Base-by-base conservation (phyloP, 2,329 filamentous ascomycete genomes). In the Talaromyces atroroseus region DNA sequence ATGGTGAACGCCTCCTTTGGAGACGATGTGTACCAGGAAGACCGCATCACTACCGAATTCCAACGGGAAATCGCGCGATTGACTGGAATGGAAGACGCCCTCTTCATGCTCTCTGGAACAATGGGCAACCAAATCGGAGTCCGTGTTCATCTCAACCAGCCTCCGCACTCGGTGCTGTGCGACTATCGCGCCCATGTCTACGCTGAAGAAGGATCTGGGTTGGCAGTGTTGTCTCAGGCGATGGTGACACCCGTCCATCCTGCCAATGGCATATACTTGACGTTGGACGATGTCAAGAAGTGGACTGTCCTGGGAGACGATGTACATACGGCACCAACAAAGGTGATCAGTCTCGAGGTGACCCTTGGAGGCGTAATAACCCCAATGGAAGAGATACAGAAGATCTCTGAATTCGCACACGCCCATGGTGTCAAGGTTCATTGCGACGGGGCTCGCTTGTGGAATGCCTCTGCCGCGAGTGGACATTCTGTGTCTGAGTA, bases 241-340 rank as follows among this genome's bases (percentile, higher is more conserved):
- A 52, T 54, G 44, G 51, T 58, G 36, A 52, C 51, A 16, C 50
- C 56, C 12, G 51, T 52, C 14, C 51, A 42, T 8, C 56, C 56
- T n/a, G 50, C 56, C 24, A 58, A 58, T 26, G 56, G 56, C 5
- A 40, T 45, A 40, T 58, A 58, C n/a, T 14, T 58, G 20, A 54
- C 56, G 6, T 20, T 54, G 12, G 51, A 50, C 62, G 89, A 94
- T 63, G 73, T 94, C 16, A 69, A 83, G 66, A 77, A 80, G 58
- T 74, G 86, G 60, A 81, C 80, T 12, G 76, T 84, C 1, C 65
- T 89, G 34, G 78, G 80, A 61, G 81, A 86, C 57, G 84, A 92
- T 63, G 80, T 92, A 11, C 88, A 92, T 68, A 76, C 78, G n/a
- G 89, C 86, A 64, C 89, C 89, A 0, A 92, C 89, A 0, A 80